Evolutionary conservation across 805 yeast genomes (phyloP).

Genomic region (Candida corydali): DNA sequence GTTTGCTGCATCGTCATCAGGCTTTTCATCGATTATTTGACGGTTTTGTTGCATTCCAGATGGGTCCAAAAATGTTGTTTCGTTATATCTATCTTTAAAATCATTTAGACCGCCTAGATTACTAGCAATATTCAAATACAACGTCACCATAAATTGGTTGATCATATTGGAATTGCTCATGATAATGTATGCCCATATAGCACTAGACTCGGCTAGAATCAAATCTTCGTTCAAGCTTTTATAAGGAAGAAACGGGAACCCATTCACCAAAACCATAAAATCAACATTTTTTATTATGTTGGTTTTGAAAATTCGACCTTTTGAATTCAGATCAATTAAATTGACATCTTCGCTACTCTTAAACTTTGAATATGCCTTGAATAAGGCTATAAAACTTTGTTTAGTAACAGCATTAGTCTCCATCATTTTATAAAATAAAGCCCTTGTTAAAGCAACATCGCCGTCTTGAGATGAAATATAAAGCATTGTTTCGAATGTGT

Average conservation of each 20-base stretch:
- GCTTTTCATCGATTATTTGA: conserved; percentile 12
- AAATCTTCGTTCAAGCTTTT: conserved; percentile 37
- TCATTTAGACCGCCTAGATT: conserved; percentile 29
- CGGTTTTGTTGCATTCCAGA: conserved; percentile 17
- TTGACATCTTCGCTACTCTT: conserved; percentile 14
- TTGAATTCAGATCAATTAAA: conserved; percentile 36
- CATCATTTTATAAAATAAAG: conserved; percentile 50
- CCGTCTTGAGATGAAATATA: conserved; percentile 77
- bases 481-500: conserved; percentile 64
- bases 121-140: conserved; percentile 49
- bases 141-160: conserved; percentile 39
- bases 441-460: conserved; percentile 68
- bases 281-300: conserved; percentile 36
- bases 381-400: conserved; percentile 40
- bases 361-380: conserved; percentile 46
- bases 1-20: neutral
- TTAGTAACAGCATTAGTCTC: conserved; percentile 32
- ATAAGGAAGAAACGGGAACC: conserved; percentile 71
- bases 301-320: conserved; percentile 44
- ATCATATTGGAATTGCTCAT: conserved; percentile 42
- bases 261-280: conserved; percentile 4
- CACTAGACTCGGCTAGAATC: conserved; percentile 70
- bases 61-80: conserved; percentile 25
- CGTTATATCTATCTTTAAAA: conserved; percentile 29
- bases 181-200: conserved; percentile 60